Evolutionary conservation across 2,329 filamentous ascomycete species (phyloP), one percentile per base, ranked within the genome.

Genomic region (Venturia oleaginea): DNA sequence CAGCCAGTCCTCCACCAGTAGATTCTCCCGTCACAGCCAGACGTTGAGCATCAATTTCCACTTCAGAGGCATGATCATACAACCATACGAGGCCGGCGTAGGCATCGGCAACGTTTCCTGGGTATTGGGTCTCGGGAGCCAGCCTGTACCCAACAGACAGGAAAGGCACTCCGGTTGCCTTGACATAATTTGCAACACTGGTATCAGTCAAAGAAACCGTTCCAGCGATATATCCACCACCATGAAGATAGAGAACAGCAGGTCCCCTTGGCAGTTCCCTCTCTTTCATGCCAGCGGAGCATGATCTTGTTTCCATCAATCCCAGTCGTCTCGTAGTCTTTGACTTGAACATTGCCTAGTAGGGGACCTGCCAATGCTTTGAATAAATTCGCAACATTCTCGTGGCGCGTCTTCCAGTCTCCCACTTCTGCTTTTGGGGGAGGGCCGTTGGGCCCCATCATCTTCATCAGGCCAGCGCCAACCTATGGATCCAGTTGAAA

Each of bases 11-110:
- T 17, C 74, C 79, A 1, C 80, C 80, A 0, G 76, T 79, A 37
- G 75, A 78, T 51, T 76, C 74, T 4, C 79, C 80, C 61, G 75
- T 73, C 51, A 81, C 67, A 19, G 74, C 73, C 63, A 82, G 74
- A 10, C 73, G 72, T 0, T 66, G 66, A 0, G 72, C 70, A 67
- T 81, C 77, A 65, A 81, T 71, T 4, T 71, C 72, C n/a, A 81
- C 72, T 27, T 76, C 71, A 0, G 54, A 65, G 3, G 76, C 74
- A 65, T 81, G 71, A 30, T 71, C 62, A 55, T 70, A 65, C 3
- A 80, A 65, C 73, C 76, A 81, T 5, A 69, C 38, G 24, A 80
- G 71, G 2, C 68, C 70, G 8, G 74, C 72, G 66, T 78, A 78
- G 65, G 76, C 74, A 68, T 83, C 78, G 65, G 76, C 73, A 0